Evolutionary conservation across 768 basidiomycete species (phyloP).

Genomic region (Phanerochaete sordida): DNA sequence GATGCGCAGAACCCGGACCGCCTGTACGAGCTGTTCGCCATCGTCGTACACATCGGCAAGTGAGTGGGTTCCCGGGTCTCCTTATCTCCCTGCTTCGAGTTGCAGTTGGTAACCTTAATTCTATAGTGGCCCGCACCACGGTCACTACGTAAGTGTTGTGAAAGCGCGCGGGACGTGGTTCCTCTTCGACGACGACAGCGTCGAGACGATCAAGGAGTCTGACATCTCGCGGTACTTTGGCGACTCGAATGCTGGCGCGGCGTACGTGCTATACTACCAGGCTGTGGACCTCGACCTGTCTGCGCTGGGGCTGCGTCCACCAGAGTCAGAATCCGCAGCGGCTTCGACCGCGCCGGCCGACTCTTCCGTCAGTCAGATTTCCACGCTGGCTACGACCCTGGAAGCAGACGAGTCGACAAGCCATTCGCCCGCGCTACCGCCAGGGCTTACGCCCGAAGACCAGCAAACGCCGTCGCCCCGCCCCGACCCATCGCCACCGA

Average conservation of each 20-base stretch:
- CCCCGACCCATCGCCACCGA: constrained; percentile 7
- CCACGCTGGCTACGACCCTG: constrained; percentile 2
- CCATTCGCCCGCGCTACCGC: constrained; percentile 29
- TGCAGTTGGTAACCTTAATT: constrained; percentile 5
- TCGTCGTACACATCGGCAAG: constrained; percentile 99
- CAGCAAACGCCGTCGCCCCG: not conserved
- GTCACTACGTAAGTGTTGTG: constrained; percentile 96
- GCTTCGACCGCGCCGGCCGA: not conserved
- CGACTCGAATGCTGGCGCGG: constrained; percentile 81
- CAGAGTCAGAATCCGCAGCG: constrained; percentile 7
- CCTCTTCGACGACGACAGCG: constrained; percentile 93
- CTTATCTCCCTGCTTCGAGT: constrained; percentile 8
- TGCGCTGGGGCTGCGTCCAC: constrained; percentile 59
- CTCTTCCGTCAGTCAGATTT: not conserved
- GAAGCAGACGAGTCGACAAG: not conserved
- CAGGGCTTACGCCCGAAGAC: constrained; percentile 29
- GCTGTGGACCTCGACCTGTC: constrained; percentile 79
- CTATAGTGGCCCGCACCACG: constrained; percentile 91
- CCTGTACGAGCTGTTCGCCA: constrained; percentile 90
- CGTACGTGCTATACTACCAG: constrained; percentile 97
- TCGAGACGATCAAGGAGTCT: constrained; percentile 80
- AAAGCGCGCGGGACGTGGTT: constrained; percentile 82
- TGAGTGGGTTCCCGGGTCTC: constrained; percentile 40
- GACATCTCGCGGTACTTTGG: constrained; percentile 96
- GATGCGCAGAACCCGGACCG: constrained; percentile 89